Percentiles rank a stretch among this genome's conserved stretches.
These are phyloP conservation scores for Agaricus sinodeliciosus DNA, from an alignment of 768 basidiomycete genomes.

Conservation along the genomic window DNA sequence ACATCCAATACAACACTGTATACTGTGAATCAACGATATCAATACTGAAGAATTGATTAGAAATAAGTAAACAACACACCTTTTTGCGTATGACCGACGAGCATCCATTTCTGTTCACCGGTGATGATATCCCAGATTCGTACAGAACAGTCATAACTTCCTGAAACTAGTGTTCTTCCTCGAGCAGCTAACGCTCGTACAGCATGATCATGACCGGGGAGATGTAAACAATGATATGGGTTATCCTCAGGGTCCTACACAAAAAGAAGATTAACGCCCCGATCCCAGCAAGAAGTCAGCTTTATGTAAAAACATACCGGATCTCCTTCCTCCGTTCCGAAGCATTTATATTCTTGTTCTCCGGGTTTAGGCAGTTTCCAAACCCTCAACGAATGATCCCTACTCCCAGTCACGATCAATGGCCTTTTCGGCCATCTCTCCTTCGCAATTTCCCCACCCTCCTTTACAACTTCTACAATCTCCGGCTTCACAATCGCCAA, in stretches of 20 bases:
- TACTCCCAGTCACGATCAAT: constrained; percentile 67
- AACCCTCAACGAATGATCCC: constrained; percentile 63
- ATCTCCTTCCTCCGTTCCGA: constrained; percentile 53
- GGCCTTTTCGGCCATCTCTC: constrained; percentile 69
- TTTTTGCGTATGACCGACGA: constrained; percentile 89
- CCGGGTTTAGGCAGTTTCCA: constrained; percentile 51
- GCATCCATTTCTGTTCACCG: constrained; percentile 72
- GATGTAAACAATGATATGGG: constrained; percentile 80
- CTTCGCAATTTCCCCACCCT: constrained; percentile 50
- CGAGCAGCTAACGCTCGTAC: constrained; percentile 90
- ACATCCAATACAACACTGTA: constrained; percentile 94
- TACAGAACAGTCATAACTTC: constrained; percentile 93
- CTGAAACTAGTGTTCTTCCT: constrained; percentile 86
- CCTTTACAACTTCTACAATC: constrained; percentile 66
- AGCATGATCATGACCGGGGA: constrained; percentile 88
- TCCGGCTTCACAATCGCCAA: constrained; percentile 95
- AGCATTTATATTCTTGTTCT: constrained; percentile 70
- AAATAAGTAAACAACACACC: constrained; percentile 36
- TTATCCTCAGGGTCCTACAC: constrained; percentile 61
- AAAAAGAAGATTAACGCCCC: not conserved
- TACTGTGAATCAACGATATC: constrained; percentile 37
- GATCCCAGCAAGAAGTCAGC: constrained; percentile 10
- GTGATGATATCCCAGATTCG: constrained; percentile 93
- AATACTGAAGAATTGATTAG: not conserved
- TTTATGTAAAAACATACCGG: not conserved